Evolutionary conservation across 768 basidiomycete species (phyloP).

Genomic region (Phylloporus rhodoxanthus): DNA sequence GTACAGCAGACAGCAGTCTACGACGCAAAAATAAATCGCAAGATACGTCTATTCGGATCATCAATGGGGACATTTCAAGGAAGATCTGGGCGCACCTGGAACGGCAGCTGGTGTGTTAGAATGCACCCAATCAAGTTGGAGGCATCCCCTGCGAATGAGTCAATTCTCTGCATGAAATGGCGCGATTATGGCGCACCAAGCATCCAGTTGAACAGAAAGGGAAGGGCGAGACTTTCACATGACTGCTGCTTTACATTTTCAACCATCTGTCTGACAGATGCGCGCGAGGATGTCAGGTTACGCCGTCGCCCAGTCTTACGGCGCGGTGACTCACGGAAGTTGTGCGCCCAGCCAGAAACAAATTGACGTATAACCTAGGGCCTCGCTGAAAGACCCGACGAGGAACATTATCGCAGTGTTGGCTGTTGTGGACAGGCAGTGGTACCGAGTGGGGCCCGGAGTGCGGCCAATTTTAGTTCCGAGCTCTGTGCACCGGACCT

Average conservation of each 20-base stretch:
- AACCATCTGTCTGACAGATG: constrained; percentile 61
- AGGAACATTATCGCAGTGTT: constrained; percentile 12
- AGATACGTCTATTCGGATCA: constrained; percentile 63
- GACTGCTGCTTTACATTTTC: constrained; percentile 72
- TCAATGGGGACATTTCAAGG: constrained; percentile 3
- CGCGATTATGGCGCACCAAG: constrained; percentile 52
- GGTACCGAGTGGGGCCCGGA: too few species aligned
- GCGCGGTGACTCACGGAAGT: constrained; percentile 62
- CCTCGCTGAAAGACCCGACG: constrained; percentile 43
- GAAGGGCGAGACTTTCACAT: constrained; percentile 86
- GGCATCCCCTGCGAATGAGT: constrained; percentile 61
- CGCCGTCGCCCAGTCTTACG: constrained; percentile 1
- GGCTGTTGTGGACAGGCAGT: neutral
- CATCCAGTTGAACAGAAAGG: constrained; percentile 92
- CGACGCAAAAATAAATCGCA: constrained; percentile 81
- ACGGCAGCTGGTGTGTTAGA: constrained; percentile 88
- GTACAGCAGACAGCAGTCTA: constrained; percentile 68
- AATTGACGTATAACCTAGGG: constrained; percentile 68
- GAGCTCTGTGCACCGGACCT: neutral
- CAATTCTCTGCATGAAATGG: constrained; percentile 7
- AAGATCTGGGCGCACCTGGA: constrained; percentile 61
- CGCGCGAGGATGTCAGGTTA: constrained; percentile 5
- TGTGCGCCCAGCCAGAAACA: constrained; percentile 82
- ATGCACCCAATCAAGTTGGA: constrained; percentile 91
- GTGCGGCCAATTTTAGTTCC: too few species aligned